Base-by-base conservation (phyloP, 208 protist species). In the Wallacemonas sp. region DNA sequence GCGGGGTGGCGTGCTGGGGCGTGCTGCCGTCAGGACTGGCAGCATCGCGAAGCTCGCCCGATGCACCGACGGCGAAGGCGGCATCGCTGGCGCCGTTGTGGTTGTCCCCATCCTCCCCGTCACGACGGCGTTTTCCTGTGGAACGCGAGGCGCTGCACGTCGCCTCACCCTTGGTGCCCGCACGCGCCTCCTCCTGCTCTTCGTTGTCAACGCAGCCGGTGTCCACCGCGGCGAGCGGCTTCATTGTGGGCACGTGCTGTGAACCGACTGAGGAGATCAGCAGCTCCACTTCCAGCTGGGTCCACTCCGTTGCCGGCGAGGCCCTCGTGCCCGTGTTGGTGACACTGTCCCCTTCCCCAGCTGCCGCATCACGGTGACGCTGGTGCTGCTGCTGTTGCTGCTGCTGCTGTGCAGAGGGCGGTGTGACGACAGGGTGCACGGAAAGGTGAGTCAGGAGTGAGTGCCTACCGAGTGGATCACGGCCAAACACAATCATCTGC, bases 381-480 rank as follows among this genome's bases (percentile, higher is more conserved):
- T 22, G 45, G 38, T 1, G 52, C 26, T 9, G 39, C 46, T 45
- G 62, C 38, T 21, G 21, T 29, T 29, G 32, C 52, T 4, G 60
- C n/a, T 33, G 36, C 22, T 42, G 1, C 21, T 42, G 37, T 8
- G 36, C 37, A 4, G 54, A 61, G 10, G 19, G 33, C 4, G 54
- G 36, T 12, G 36, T 45, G n/a, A 45, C 3, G 36, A 45, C 36
- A 21, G 33, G 34, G 29, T 45, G 15, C 37, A 54, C 46, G 21
- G 58, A 52, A 13, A 84, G 61, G 66, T 89, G 87, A 24, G 75
- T 74, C 29, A 95, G 73, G 37, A 98, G 84, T 10, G 85, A 94
- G 32, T 92, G 85, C 3, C 92, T 74, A 13, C 94, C 94, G 6
- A 98, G 65, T 19, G 81, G 84, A 50, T 98, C 94, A 13, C 94